Conservation (phyloP, 768 basidiomycete species). For the Termitomyces sp. region DNA sequence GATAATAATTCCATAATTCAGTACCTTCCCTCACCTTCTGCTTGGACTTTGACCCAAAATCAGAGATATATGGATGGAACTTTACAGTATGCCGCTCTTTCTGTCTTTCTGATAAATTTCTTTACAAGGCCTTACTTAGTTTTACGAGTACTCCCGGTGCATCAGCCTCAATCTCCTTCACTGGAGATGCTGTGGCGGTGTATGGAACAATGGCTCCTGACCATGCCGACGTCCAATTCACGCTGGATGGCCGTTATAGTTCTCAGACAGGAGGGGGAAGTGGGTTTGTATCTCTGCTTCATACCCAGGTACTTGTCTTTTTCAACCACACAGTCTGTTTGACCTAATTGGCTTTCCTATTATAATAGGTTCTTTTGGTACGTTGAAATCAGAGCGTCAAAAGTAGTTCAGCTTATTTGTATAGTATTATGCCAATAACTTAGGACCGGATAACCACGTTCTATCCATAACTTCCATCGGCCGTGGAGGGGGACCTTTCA, state of each 20-base stretch:
- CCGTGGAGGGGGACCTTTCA: constrained; percentile 29
- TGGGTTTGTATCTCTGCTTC: constrained; percentile 30
- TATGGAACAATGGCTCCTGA: constrained; percentile 53
- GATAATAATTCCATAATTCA: constrained; percentile 35
- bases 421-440: constrained; percentile 39
- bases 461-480: constrained; percentile 33
- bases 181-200: constrained; percentile 50
- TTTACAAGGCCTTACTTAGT: constrained; percentile 21
- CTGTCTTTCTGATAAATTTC: neutral
- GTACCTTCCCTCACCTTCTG: constrained; percentile 33
- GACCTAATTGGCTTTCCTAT: neutral
- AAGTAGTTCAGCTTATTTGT: neutral
- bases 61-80: constrained; percentile 32
- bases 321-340: neutral
- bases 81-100: constrained; percentile 35
- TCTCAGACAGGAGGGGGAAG: constrained; percentile 32
- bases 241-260: constrained; percentile 36
- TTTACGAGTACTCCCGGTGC: constrained; percentile 36
- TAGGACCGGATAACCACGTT: constrained; percentile 35
- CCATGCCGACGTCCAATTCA: constrained; percentile 43
- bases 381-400: constrained; percentile 3
- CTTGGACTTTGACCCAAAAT: constrained; percentile 31
- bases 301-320: constrained; percentile 18
- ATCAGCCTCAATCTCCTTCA: constrained; percentile 40
- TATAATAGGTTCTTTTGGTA: constrained; percentile 38